phyloP scores from a whole-genome alignment of 768 basidiomycete genomes.

The Leucosporidium creatinivorum region DNA sequence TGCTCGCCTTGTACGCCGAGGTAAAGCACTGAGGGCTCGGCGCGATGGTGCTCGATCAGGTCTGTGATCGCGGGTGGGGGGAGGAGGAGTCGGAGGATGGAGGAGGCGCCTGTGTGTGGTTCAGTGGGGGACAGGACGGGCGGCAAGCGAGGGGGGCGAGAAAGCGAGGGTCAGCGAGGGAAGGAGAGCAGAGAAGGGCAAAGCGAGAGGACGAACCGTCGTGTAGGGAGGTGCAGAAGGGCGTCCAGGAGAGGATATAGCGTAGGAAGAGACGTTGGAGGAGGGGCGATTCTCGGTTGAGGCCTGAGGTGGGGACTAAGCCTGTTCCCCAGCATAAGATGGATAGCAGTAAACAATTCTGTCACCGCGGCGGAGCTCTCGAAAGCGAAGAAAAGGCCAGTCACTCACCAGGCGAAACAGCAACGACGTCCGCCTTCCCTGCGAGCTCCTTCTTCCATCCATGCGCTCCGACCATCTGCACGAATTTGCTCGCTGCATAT shows the following conservation, averaged over 20 bases:
- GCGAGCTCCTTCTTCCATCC: not conserved
- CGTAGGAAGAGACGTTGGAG: slow-evolving; percentile 5
- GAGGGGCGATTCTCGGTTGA: slow-evolving; percentile 15
- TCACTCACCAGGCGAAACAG: slow-evolving; percentile 22
- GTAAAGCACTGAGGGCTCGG: too few relatives aligned
- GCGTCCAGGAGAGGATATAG: slow-evolving; percentile 16
- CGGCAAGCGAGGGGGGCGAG: too few relatives aligned
- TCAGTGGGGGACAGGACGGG: too few relatives aligned
- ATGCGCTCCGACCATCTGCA: not conserved
- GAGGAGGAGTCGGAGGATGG: too few relatives aligned
- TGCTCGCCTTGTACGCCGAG: too few relatives aligned
- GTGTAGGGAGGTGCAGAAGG: slow-evolving; percentile 23
- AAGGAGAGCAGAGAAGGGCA: not conserved
- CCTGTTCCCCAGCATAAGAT: too few relatives aligned
- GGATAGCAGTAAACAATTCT: too few relatives aligned
- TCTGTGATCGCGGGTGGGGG: too few relatives aligned
- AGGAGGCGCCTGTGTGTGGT: too few relatives aligned
- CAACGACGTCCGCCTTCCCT: not conserved
- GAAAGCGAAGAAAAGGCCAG: not conserved
- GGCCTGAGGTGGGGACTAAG: slow-evolving; percentile 32
- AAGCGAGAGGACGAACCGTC: slow-evolving; percentile 15
- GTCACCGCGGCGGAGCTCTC: too few relatives aligned
- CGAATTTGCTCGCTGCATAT: slow-evolving; percentile 20
- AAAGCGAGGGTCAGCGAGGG: not conserved
- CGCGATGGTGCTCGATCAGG: too few relatives aligned